phyloP scores from a whole-genome alignment of 2,329 filamentous ascomycete genomes.

The Kalaharituber pfeilii region DNA sequence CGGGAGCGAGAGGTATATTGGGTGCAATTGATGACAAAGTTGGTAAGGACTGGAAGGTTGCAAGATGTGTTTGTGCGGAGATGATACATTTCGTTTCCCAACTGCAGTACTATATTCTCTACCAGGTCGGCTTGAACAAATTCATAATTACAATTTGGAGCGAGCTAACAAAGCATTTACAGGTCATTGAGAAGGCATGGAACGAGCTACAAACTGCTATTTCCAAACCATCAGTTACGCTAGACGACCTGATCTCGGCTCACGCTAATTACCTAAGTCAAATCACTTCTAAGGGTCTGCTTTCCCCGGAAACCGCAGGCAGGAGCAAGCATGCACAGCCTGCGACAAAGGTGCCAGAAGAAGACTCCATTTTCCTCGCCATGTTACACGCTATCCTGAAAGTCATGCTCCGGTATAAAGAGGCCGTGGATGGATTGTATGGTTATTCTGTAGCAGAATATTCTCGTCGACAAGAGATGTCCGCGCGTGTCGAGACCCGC shows the following conservation, averaged over 20 bases:
- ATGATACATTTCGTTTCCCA: conserved; percentile 98
- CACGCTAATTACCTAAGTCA: conserved; percentile 80
- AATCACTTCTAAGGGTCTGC: conserved; percentile 88
- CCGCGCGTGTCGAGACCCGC: conserved; percentile 50
- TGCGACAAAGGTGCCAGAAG: conserved; percentile 34
- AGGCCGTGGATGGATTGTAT: conserved; percentile 84
- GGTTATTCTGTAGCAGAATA: conserved; percentile 91
- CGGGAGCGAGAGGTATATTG: conserved; percentile 78
- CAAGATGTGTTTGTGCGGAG: conserved; percentile 74
- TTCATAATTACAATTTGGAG: neutral
- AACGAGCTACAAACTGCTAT: conserved; percentile 71
- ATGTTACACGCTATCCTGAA: conserved; percentile 87
- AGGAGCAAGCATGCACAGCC: conserved; percentile 17
- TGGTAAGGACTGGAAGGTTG: conserved; percentile 71
- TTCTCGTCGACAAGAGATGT: conserved; percentile 70
- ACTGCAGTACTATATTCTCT: conserved; percentile 94
- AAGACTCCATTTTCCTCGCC: conserved; percentile 65
- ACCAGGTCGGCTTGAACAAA: conserved; percentile 38
- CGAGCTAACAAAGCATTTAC: no score
- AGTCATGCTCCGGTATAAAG: conserved; percentile 83
- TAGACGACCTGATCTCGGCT: conserved; percentile 86
- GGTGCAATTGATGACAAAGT: conserved; percentile 57
- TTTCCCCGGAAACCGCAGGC: conserved; percentile 44
- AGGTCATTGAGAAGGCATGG: conserved; percentile 90
- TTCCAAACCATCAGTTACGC: conserved; percentile 66